Base-by-base conservation (phyloP, 2,329 filamentous ascomycete genomes). In the Fonsecaea multimorphosa region DNA sequence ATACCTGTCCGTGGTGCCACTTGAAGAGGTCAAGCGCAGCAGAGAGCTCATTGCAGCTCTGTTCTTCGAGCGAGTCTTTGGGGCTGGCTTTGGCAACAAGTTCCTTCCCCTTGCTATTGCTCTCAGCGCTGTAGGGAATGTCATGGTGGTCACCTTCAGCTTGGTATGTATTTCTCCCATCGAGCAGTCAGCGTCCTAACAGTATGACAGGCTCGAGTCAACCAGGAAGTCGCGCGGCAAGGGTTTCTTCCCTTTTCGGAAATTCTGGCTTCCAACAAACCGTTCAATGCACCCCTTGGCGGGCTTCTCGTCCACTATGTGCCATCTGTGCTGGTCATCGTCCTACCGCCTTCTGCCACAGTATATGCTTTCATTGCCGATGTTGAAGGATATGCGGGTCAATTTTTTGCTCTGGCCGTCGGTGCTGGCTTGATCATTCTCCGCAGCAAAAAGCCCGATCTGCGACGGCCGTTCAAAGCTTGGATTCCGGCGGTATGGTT, bases 291-390 rank as follows among this genome's bases (percentile, higher is more conserved):
- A 0, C 89, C 90, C 0, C 75, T 91, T 1, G 89, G 89, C 0
- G 89, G 89, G 0, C 81, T 92, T 0, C 75, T 91, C 2, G 81
- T 91, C 1, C 88, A 91, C 71, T 91, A 86, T 71, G 80, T 92
- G 32, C 89, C 89, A 0, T 90, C 88, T 0, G 70, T 90, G 0
- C 77, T 91, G 0, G 87, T 91, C 2, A 90, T 92, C 57, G 76
- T 82, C 0, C 78, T 90, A 0, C 88, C 89, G 0, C 88, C 89
- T 0, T 86, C 88, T 0, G 81, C 82, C 2, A 85, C 89, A 54
- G 86, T 89, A 0, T 92, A 91, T 76, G 88, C 86, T 9, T 91
- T 92, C 71, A 91, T 92, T 31, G 78, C 91, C 0, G 88, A 92
- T 54, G 86, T 91, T 0, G 89, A 91, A 72, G 88, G 86, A 0